Conservation (phyloP, 345 rosid genomes). For the Citrus sp. region DNA sequence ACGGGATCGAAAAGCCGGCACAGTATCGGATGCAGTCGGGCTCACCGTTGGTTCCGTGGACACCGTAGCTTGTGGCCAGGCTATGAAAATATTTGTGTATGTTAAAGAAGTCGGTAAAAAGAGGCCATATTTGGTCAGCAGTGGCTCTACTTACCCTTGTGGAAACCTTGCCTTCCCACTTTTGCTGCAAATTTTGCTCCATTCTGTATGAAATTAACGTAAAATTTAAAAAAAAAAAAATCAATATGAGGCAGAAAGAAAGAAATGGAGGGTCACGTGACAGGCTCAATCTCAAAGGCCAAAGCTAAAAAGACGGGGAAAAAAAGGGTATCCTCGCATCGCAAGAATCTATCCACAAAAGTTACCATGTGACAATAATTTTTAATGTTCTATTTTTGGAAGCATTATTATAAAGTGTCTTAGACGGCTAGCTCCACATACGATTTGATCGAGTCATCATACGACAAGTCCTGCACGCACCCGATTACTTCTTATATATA, state of each 20-base stretch:
- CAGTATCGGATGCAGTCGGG: conserved; percentile 56
- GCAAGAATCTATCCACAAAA: background rate
- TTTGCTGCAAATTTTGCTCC: conserved; percentile 21
- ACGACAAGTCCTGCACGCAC: no score
- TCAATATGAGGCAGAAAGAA: background rate
- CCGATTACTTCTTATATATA: no score
- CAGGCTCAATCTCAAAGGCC: background rate
- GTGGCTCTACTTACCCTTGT: conserved; percentile 29
- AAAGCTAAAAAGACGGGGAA: background rate
- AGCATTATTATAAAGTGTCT: background rate
- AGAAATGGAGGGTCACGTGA: background rate
- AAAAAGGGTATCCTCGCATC: background rate
- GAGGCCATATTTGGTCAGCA: conserved; percentile 45
- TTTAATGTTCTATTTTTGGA: background rate
- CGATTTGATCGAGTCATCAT: no score
- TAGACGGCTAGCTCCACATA: no score
- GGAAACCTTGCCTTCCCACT: conserved; percentile 52
- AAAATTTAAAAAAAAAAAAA: background rate
- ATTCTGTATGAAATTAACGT: background rate
- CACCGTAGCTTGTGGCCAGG: conserved; percentile 37
- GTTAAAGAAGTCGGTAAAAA: conserved; percentile 56
- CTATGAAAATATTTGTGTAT: conserved; percentile 44
- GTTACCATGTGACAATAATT: background rate
- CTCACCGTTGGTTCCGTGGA: conserved; percentile 56
- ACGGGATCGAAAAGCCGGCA: conserved; percentile 38